Evolutionary conservation across 768 basidiomycete genomes (phyloP).

Genomic region (Auriculariales sp.): DNA sequence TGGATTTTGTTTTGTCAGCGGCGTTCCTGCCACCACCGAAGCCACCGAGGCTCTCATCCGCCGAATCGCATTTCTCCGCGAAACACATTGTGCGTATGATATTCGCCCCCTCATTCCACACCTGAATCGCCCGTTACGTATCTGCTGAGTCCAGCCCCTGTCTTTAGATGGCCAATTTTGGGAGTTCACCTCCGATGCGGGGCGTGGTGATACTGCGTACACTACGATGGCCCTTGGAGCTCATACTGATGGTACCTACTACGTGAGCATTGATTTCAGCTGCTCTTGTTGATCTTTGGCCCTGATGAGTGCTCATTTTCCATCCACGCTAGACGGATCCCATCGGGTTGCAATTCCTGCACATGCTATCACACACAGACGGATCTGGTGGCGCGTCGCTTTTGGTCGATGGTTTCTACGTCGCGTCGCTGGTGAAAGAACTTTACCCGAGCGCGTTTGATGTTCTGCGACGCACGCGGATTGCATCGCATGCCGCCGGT

Average conservation of each 20-base stretch:
- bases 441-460: conserved; percentile 57
- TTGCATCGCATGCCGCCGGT: conserved; percentile 84
- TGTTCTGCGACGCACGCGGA: conserved; percentile 47
- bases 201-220: conserved; percentile 90
- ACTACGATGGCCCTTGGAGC: conserved; percentile 76
- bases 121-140: neutral
- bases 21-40: conserved; percentile 66
- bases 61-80: conserved; percentile 76
- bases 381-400: conserved; percentile 78
- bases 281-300: too few species aligned
- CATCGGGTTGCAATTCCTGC: conserved; percentile 90
- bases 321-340: conserved; percentile 58
- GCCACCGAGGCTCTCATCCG: conserved; percentile 67
- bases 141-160: neutral
- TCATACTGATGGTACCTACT: conserved; percentile 69
- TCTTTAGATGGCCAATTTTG: conserved; percentile 80
- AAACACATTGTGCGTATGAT: conserved; percentile 50
- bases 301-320: neutral
- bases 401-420: conserved; percentile 94
- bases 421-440: conserved; percentile 63
- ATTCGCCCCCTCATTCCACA: neutral
- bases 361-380: conserved; percentile 70
- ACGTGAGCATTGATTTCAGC: conserved; percentile 26
- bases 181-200: conserved; percentile 88
- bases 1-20: conserved; percentile 79